Evolutionary conservation across 768 basidiomycete genomes (phyloP).

Genomic region (Tephrocybe rancida): DNA sequence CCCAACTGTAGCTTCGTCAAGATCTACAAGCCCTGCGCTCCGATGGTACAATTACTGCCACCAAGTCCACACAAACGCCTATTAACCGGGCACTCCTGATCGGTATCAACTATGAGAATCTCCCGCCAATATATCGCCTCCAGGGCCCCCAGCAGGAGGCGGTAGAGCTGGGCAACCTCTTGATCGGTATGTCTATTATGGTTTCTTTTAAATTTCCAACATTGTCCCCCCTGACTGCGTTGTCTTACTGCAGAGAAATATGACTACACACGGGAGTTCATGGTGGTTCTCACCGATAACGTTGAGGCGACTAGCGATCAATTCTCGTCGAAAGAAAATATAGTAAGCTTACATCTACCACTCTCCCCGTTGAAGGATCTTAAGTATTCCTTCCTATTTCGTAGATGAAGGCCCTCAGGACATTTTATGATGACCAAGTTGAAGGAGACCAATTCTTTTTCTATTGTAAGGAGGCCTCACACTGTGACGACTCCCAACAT

Average conservation of each 20-base stretch:
- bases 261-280: not conserved
- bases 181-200: not conserved
- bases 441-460: not conserved
- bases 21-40: too few relatives aligned
- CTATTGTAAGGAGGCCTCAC: too few relatives aligned
- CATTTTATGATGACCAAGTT: not conserved
- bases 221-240: too few relatives aligned
- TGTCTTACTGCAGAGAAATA: too few relatives aligned
- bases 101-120: constrained; percentile 1
- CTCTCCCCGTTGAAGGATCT: too few relatives aligned
- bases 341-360: not conserved
- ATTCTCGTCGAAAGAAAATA: not conserved
- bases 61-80: not conserved
- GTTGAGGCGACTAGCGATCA: not conserved
- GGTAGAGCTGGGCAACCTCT: not conserved
- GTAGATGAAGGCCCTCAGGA: not conserved
- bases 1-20: too few relatives aligned
- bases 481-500: too few relatives aligned
- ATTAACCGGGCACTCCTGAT: constrained; percentile 8
- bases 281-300: constrained; percentile 5
- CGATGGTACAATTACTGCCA: too few relatives aligned
- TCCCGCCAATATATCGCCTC: not conserved
- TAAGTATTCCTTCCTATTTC: too few relatives aligned
- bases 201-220: not conserved
- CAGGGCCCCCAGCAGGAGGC: not conserved